phyloP scores from a whole-genome alignment of 2,329 filamentous ascomycete genomes.

The Zasmidium citrigriseum region DNA sequence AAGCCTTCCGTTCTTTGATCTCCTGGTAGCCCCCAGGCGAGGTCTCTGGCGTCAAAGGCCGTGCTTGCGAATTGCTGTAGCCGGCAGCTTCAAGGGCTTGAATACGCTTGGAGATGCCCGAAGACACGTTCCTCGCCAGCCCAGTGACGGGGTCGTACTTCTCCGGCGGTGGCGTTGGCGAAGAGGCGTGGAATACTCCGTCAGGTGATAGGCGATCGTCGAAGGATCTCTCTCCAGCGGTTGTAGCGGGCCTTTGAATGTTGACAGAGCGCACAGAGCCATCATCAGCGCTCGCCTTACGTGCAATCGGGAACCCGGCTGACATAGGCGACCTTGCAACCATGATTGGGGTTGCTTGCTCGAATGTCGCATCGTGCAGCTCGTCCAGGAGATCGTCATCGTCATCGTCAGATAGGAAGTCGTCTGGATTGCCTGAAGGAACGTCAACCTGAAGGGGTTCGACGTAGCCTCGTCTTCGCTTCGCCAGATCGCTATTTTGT shows the following conservation, averaged over 20 bases:
- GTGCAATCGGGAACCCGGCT: conserved; percentile 35
- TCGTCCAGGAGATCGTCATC: conserved; percentile 64
- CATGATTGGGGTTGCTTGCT: conserved; percentile 78
- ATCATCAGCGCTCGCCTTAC: conserved; percentile 30
- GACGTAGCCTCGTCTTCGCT: conserved; percentile 42
- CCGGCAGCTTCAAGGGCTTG: conserved; percentile 65
- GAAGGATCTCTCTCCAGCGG: neutral
- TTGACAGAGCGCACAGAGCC: conserved; percentile 26
- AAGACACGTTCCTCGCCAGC: conserved; percentile 75
- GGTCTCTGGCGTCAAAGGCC: conserved; percentile 18
- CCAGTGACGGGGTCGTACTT: conserved; percentile 35
- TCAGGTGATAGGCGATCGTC: neutral
- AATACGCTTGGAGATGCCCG: conserved; percentile 90
- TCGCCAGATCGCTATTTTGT: conserved; percentile 32
- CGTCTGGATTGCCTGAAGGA: conserved; percentile 42
- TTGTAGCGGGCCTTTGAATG: conserved; percentile 11
- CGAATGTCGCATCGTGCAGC: conserved; percentile 75
- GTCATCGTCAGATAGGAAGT: conserved; percentile 68
- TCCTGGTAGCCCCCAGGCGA: conserved; percentile 16
- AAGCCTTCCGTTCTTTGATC: conserved; percentile 15
- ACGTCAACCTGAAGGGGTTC: conserved; percentile 42
- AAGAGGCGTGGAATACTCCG: neutral
- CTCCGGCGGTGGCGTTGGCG: conserved; percentile 16
- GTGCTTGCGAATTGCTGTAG: conserved; percentile 14
- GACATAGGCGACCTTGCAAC: conserved; percentile 73